These are phyloP conservation scores for Boletellus sp. DNA, from an alignment of 768 basidiomycete species.

Conservation along the genomic window DNA sequence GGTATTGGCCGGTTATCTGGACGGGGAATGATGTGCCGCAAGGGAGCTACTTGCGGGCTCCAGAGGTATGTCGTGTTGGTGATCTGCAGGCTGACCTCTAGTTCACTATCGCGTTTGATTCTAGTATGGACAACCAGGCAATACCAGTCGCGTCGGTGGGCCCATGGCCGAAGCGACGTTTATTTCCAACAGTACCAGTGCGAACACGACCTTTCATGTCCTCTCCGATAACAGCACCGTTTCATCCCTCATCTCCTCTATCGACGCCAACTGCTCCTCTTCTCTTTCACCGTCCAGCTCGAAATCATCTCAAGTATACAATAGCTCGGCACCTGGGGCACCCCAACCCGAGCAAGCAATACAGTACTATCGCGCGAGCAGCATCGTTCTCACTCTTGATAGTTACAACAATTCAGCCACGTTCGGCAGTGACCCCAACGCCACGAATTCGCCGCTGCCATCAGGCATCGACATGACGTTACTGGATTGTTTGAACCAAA, in stretches of 20 bases:
- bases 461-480: slow-evolving; percentile 45
- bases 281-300: slow-evolving; percentile 32
- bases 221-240: slow-evolving; percentile 49
- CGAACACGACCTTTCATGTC: slow-evolving; percentile 42
- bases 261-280: slow-evolving; percentile 43
- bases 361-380: slow-evolving; percentile 71
- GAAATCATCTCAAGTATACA: slow-evolving; percentile 32
- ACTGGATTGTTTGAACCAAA: slow-evolving; percentile 56
- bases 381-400: slow-evolving; percentile 56
- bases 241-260: slow-evolving; percentile 38
- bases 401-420: slow-evolving; percentile 64
- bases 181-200: slow-evolving; percentile 29
- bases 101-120: slow-evolving; percentile 8
- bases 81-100: neutral
- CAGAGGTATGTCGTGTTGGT: slow-evolving; percentile 36
- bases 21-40: slow-evolving; percentile 25
- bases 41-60: slow-evolving; percentile 33
- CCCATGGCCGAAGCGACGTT: slow-evolving; percentile 38
- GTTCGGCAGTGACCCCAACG: slow-evolving; percentile 37
- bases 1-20: slow-evolving; percentile 65
- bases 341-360: slow-evolving; percentile 51
- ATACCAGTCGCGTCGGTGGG: slow-evolving; percentile 50
- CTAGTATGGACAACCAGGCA: slow-evolving; percentile 45
- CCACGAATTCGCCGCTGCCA: slow-evolving; percentile 50
- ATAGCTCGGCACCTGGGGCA: slow-evolving; percentile 20